Conservation (phyloP, 73 alveolate genomes). For the Blepharisma stoltei region DNA sequence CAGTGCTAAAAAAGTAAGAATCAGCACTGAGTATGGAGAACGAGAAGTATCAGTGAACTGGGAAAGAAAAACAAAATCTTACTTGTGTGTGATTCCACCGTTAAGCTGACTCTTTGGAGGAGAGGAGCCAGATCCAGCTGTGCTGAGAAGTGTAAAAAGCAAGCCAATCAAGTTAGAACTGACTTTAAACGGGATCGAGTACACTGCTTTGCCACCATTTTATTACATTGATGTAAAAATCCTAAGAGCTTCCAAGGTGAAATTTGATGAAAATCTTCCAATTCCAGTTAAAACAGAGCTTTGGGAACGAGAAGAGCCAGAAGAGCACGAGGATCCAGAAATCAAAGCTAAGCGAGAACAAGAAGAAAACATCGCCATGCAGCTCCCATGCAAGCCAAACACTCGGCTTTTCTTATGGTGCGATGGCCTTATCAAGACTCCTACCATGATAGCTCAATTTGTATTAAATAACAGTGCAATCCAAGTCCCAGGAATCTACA, state of each 20-base stretch:
- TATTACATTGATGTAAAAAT: conserved; percentile 80
- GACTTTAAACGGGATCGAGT: conserved; percentile 91
- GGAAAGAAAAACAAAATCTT: conserved; percentile 88
- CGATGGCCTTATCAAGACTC: conserved; percentile 35
- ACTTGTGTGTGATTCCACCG: conserved; percentile 89
- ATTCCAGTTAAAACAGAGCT: conserved; percentile 73
- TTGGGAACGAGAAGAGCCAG: conserved; percentile 83
- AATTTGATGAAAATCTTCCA: conserved; percentile 64
- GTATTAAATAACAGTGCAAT: not conserved
- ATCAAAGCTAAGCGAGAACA: conserved; percentile 55
- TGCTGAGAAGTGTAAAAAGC: conserved; percentile 60
- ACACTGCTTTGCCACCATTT: conserved; percentile 87
- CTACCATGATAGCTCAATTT: conserved; percentile 32
- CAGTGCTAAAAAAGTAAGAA: conserved; percentile 83
- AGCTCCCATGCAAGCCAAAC: conserved; percentile 50
- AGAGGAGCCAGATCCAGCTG: conserved; percentile 78
- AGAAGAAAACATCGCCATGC: conserved; percentile 53
- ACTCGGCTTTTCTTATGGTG: conserved; percentile 47
- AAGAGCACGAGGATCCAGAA: conserved; percentile 58
- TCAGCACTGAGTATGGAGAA: conserved; percentile 82
- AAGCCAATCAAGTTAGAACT: conserved; percentile 74
- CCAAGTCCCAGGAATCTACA: conserved; percentile 38
- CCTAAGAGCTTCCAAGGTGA: conserved; percentile 72
- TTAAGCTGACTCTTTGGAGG: conserved; percentile 93
- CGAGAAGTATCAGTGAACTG: conserved; percentile 90